Conservation (phyloP, 2,329 filamentous ascomycete genomes). For the Botrytis byssoidea region DNA sequence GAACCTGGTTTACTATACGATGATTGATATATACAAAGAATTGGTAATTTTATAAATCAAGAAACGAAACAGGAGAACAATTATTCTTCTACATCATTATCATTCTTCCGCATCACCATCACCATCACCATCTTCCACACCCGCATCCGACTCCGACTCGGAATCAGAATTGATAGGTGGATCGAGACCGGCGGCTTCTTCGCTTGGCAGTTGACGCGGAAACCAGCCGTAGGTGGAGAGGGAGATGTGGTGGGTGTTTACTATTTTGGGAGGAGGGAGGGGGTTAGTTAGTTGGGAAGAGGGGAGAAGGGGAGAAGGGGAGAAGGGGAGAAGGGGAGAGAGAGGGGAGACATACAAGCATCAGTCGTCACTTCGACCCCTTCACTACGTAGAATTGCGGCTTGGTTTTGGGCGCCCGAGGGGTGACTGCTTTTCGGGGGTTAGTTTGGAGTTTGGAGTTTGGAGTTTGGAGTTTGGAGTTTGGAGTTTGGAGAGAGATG, state of each 20-base stretch:
- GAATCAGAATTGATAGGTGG: constrained; percentile 28
- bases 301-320: fast-evolving
- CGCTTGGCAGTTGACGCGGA: constrained; percentile 41
- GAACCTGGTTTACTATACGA: background rate
- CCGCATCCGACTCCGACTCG: constrained; percentile 21
- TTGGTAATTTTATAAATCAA: too few species aligned
- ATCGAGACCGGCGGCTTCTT: constrained; percentile 31
- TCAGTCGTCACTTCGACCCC: constrained; percentile 40
- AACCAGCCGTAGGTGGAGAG: constrained; percentile 43
- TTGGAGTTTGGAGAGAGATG: too few species aligned
- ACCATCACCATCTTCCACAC: too few species aligned
- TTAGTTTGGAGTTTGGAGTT: too few species aligned
- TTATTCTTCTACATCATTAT: too few species aligned
- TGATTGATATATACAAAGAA: too few species aligned
- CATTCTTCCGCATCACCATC: background rate
- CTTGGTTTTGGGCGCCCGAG: constrained; percentile 40
- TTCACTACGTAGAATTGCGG: constrained; percentile 39
- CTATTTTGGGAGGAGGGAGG: constrained; percentile 28
- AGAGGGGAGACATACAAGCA: background rate
- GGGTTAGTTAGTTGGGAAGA: too few species aligned
- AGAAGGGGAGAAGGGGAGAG: too few species aligned
- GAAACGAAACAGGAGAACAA: too few species aligned
- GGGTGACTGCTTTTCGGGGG: constrained; percentile 31
- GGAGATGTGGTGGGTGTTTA: constrained; percentile 40
- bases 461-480: too few species aligned